These are phyloP conservation scores for Neonectria coccinea DNA, from an alignment of 2,329 filamentous ascomycete genomes.

Conservation along the genomic window DNA sequence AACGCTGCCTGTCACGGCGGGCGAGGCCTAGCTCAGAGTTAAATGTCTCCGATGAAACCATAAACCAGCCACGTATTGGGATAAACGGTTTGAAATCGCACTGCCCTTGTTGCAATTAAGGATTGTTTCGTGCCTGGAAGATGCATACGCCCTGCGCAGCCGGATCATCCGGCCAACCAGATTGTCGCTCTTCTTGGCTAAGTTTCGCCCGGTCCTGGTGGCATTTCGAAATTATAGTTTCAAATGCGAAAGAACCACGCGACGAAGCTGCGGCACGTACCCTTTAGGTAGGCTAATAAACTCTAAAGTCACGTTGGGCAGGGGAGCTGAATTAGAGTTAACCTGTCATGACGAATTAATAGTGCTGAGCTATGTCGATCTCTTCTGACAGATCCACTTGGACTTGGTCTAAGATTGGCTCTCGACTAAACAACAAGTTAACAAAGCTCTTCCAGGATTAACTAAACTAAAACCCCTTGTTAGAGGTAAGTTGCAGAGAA, in stretches of 20 bases:
- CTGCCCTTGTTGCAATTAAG: not conserved
- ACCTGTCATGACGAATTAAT: not conserved
- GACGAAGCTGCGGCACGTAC: not conserved
- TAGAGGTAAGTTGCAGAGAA: no score
- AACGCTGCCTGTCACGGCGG: not conserved
- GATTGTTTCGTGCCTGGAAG: not conserved
- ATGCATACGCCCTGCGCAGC: not conserved
- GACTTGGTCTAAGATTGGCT: not conserved
- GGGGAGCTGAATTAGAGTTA: not conserved
- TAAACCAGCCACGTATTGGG: not conserved
- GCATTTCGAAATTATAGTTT: not conserved
- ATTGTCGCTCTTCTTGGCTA: not conserved
- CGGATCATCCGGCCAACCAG: not conserved
- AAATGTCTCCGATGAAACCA: not conserved
- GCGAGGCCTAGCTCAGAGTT: not conserved
- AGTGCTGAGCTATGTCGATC: not conserved
- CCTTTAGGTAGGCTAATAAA: not conserved
- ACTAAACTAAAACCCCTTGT: no score
- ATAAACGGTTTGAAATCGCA: not conserved
- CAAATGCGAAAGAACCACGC: not conserved
- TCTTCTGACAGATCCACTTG: not conserved
- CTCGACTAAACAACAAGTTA: not conserved
- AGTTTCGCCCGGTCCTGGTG: not conserved
- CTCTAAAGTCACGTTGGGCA: not conserved
- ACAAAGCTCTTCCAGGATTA: no score